Conservation (phyloP, 805 yeast species). For the Sugiyamaella boreocaroliniensis region DNA sequence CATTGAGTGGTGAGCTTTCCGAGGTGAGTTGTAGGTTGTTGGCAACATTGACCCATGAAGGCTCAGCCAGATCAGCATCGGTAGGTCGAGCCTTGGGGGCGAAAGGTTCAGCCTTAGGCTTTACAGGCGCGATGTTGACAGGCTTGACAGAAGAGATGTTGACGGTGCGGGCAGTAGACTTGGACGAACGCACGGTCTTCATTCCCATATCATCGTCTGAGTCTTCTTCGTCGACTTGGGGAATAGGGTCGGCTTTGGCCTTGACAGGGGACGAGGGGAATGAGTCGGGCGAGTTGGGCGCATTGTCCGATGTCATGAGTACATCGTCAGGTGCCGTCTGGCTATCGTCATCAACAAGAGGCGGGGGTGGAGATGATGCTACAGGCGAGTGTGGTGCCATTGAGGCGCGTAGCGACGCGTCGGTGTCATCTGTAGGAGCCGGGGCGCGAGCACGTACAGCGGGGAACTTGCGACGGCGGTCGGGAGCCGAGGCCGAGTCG, state of each 20-base stretch:
- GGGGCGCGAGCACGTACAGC: not conserved
- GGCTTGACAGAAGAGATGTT: conserved; percentile 3
- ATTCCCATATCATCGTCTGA: conserved; percentile 37
- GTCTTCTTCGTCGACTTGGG: conserved; percentile 28
- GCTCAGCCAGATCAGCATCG: not conserved
- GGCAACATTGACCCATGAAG: not conserved
- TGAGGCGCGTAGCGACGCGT: not conserved
- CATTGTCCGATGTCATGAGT: not conserved
- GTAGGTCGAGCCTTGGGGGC: not conserved
- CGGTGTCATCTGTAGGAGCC: not conserved
- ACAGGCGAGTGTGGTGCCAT: not conserved
- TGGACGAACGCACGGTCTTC: conserved; percentile 8
- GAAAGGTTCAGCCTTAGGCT: not conserved
- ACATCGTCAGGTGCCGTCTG: conserved; percentile 9
- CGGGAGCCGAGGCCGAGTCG: conserved; percentile 17
- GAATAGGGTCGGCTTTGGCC: not conserved
- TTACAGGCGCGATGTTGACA: not conserved
- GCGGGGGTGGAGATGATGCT: conserved; percentile 12
- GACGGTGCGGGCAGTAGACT: conserved; percentile 1
- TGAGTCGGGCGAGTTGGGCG: not conserved
- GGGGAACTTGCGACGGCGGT: conserved; percentile 7
- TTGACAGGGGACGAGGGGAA: not conserved
- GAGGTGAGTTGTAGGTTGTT: conserved; percentile 1
- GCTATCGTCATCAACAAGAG: conserved; percentile 3
- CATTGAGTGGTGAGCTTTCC: not conserved